Evolutionary conservation across 352 stramenopile genomes (phyloP).

Genomic region (Blastocystis sp.): DNA sequence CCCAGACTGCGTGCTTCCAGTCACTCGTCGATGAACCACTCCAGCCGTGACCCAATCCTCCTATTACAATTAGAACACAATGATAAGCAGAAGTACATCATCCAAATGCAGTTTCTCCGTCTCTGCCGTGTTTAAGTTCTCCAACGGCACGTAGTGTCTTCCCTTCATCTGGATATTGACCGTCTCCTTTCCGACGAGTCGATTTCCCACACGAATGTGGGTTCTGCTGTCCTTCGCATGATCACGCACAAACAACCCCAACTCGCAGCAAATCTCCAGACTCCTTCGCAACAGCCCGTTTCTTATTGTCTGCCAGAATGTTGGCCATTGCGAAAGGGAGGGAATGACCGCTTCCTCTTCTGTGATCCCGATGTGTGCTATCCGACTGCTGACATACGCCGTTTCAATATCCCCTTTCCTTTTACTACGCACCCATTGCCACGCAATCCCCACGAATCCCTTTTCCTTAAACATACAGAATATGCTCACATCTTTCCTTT

Average conservation of each 20-base stretch:
- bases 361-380: too few species aligned
- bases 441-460: too few species aligned
- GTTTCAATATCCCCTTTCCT: too few species aligned
- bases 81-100: background rate
- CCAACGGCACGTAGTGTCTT: conserved; percentile 20
- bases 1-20: background rate
- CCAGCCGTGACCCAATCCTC: conserved; percentile 56
- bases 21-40: conserved; percentile 28
- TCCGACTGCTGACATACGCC: too few species aligned
- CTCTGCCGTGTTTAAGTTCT: conserved; percentile 6
- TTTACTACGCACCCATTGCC: too few species aligned
- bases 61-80: background rate
- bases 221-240: conserved; percentile 16
- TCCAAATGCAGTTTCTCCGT: conserved; percentile 20
- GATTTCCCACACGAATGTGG: conserved; percentile 20
- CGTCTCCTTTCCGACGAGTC: conserved; percentile 60
- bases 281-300: too few species aligned
- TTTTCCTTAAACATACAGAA: too few species aligned
- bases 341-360: too few species aligned
- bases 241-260: background rate
- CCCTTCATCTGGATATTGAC: conserved; percentile 51
- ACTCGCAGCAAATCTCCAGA: too few species aligned
- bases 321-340: too few species aligned
- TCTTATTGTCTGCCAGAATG: too few species aligned
- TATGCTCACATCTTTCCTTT: too few species aligned